Evolutionary conservation across 164 flowering plant species (phyloP).

Genomic region (Berberis thunbergii): DNA sequence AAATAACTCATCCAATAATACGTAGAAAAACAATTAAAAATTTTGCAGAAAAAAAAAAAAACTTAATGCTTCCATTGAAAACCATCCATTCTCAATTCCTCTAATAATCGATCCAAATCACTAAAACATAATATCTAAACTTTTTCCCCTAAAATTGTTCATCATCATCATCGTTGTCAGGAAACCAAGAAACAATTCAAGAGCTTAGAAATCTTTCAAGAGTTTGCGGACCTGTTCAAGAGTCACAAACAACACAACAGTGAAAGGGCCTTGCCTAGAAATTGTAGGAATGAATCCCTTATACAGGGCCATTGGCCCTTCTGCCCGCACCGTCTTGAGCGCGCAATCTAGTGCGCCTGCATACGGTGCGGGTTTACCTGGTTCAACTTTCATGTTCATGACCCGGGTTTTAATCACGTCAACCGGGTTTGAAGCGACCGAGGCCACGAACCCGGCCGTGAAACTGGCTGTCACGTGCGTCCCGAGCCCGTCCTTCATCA

Average conservation of each 20-base stretch:
- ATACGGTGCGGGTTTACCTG: conserved; percentile 58
- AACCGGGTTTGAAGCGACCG: conserved; percentile 78
- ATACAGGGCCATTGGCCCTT: conserved; percentile 79
- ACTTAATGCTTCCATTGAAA: no score
- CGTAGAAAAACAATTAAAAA: no score
- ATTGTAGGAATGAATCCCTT: conserved; percentile 88
- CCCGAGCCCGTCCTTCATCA: conserved; percentile 70
- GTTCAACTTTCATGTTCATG: conserved; percentile 86
- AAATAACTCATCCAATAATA: no score
- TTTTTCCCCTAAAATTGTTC: background rate
- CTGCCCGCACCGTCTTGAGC: conserved; percentile 56
- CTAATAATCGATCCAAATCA: background rate
- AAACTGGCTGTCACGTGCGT: conserved; percentile 86
- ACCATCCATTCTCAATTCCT: background rate
- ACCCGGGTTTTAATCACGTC: conserved; percentile 88
- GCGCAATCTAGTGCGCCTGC: conserved; percentile 78
- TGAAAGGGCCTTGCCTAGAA: conserved; percentile 85
- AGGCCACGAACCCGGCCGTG: conserved; percentile 81
- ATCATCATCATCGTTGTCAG: conserved; percentile 23
- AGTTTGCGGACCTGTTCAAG: conserved; percentile 80
- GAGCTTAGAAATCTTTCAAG: conserved; percentile 51
- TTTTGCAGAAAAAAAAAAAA: no score
- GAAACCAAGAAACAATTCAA: no score
- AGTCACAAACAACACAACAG: conserved; percentile 79
- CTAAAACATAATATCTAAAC: background rate